Percentiles rank a stretch among this genome's conserved stretches.
phyloP scores from a whole-genome alignment of 768 basidiomycete genomes.

The Suillus cothurnatus region DNA sequence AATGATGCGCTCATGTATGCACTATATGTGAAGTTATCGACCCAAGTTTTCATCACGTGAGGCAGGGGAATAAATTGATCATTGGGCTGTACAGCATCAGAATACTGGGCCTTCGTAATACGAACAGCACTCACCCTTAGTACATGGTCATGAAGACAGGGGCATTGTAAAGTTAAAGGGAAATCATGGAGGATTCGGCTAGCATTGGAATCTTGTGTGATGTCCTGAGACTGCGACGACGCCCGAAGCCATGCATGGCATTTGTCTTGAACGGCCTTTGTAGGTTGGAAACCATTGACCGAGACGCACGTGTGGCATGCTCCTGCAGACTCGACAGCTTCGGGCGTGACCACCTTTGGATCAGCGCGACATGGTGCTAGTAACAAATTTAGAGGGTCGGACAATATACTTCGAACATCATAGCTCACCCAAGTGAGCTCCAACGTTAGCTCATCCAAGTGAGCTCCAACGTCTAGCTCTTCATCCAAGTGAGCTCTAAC shows the following conservation, averaged over 20 bases:
- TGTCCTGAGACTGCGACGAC: background rate
- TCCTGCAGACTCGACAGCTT: background rate
- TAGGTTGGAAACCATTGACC: background rate
- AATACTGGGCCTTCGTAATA: background rate
- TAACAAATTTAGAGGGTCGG: too few species aligned
- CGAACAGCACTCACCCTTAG: background rate
- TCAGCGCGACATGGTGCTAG: too few species aligned
- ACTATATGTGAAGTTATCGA: background rate
- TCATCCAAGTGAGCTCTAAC: too few species aligned
- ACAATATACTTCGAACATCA: too few species aligned
- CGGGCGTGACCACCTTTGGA: background rate
- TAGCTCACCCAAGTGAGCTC: too few species aligned
- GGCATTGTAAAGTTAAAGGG: background rate
- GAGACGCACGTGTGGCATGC: too few species aligned
- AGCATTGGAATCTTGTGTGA: background rate
- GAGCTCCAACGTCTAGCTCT: too few species aligned
- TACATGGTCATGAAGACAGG: background rate
- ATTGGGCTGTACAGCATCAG: background rate
- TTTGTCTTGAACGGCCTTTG: background rate
- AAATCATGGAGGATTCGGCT: background rate
- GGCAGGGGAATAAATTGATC: background rate
- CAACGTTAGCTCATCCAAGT: too few species aligned
- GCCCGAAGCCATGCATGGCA: background rate
- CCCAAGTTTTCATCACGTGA: background rate
- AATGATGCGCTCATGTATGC: background rate